Percentiles rank a stretch among this genome's conserved stretches.
phyloP scores from a whole-genome alignment of 306 rosid species.

The Begonia peltatifolia region DNA sequence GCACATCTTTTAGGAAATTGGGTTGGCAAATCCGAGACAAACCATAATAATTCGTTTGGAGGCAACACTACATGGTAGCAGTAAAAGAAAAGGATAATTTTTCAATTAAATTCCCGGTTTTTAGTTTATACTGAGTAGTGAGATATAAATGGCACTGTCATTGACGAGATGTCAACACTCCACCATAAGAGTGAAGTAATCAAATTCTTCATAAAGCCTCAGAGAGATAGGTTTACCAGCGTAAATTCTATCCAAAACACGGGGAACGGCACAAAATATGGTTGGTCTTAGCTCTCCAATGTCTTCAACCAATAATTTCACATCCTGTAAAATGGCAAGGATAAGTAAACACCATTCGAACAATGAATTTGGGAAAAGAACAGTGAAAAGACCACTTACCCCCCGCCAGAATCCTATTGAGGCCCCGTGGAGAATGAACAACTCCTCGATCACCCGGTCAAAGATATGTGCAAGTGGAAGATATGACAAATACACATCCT shows the following conservation, averaged over 20 bases:
- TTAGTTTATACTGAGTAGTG: background rate
- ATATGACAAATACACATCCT: slow-evolving; percentile 79
- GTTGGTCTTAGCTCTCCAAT: slow-evolving; percentile 82
- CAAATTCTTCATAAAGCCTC: too few relatives aligned
- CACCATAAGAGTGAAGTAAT: background rate
- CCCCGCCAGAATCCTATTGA: slow-evolving; percentile 99
- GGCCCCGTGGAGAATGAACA: slow-evolving; percentile 81
- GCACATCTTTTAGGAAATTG: background rate
- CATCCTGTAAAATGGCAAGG: slow-evolving; percentile 52
- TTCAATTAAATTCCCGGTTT: background rate
- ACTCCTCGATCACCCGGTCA: slow-evolving; percentile 89
- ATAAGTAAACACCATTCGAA: slow-evolving; percentile 11
- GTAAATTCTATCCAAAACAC: slow-evolving; percentile 84
- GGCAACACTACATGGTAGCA: too few relatives aligned
- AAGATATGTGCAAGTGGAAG: slow-evolving; percentile 94
- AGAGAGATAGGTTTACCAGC: slow-evolving; percentile 35
- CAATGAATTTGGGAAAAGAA: slow-evolving; percentile 7
- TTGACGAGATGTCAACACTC: background rate
- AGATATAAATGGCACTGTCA: background rate
- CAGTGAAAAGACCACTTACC: slow-evolving; percentile 34
- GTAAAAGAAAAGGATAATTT: too few relatives aligned
- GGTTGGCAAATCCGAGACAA: too few relatives aligned
- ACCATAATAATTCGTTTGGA: too few relatives aligned
- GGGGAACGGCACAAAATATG: slow-evolving; percentile 93
- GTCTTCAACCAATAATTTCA: slow-evolving; percentile 73